A percentile compares a stretch with the other conserved stretches of the same genome.
Conservation (phyloP, 768 basidiomycete genomes). For the Pleurotus tuber-regium region DNA sequence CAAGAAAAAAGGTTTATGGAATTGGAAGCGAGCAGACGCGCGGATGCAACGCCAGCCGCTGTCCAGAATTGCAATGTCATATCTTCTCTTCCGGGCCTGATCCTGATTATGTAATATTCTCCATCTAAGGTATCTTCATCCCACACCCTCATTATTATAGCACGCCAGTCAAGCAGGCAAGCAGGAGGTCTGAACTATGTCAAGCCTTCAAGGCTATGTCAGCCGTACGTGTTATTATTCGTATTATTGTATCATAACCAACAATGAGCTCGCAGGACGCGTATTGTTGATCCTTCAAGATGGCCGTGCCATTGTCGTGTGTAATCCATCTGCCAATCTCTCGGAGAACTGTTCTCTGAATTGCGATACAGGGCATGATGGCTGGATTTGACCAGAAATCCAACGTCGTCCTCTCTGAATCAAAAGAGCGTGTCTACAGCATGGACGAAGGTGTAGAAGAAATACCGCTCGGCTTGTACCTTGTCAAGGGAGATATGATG, state of each 20-base stretch:
- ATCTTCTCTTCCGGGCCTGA: not conserved
- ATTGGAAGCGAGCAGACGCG: not conserved
- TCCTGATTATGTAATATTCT: not conserved
- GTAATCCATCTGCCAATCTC: constrained; percentile 25
- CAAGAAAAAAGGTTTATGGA: not conserved
- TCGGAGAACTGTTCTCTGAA: not conserved
- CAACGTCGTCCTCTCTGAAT: constrained; percentile 93
- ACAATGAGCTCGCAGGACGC: constrained; percentile 49
- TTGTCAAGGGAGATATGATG: constrained; percentile 99
- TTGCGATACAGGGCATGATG: constrained; percentile 67
- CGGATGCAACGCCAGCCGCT: not conserved
- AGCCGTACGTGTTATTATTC: constrained; percentile 54
- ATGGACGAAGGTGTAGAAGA: constrained; percentile 92
- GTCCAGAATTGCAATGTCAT: not conserved
- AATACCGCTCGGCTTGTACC: constrained; percentile 90
- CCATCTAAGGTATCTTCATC: not conserved
- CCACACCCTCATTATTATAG: not conserved
- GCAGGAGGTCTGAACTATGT: constrained; percentile 47
- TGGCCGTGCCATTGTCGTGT: constrained; percentile 89
- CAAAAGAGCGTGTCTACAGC: constrained; percentile 90
- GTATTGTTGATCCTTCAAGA: constrained; percentile 96
- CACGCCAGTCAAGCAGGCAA: constrained; percentile 6
- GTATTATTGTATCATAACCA: constrained; percentile 1
- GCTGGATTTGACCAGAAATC: constrained; percentile 95
- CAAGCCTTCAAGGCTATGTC: constrained; percentile 89